A percentile compares a stretch with the other conserved stretches of the same genome.
These are phyloP conservation scores for Schizonepeta tenuifolia DNA, from an alignment of 257 asterid species.

Conservation along the genomic window DNA sequence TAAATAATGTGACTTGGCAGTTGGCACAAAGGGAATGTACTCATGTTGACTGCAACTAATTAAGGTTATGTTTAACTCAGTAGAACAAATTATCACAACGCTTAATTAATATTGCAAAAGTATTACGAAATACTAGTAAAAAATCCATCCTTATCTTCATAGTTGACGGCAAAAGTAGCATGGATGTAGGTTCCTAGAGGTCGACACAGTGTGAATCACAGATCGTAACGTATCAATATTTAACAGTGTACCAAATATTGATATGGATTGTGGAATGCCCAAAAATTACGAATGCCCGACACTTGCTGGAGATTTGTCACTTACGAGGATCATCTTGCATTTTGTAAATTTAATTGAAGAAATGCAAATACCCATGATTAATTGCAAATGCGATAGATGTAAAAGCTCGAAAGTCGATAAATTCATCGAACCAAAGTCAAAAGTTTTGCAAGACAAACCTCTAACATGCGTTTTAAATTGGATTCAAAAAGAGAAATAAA, in stretches of 20 bases:
- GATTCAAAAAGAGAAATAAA: not conserved
- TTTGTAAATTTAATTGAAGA: not conserved
- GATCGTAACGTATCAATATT: too few species aligned
- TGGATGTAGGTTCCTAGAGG: too few species aligned
- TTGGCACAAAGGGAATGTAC: constrained; percentile 33
- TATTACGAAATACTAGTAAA: too few species aligned
- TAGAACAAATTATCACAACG: not conserved
- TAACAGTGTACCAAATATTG: too few species aligned
- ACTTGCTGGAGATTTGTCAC: not conserved
- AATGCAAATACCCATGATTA: not conserved
- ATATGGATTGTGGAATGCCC: too few species aligned
- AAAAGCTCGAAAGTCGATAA: constrained; percentile 45
- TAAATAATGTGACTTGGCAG: constrained; percentile 17
- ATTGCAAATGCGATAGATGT: constrained; percentile 16
- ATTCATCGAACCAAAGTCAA: constrained; percentile 48
- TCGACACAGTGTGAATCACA: too few species aligned
- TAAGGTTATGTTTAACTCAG: not conserved
- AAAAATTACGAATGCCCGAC: not conserved
- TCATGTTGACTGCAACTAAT: not conserved
- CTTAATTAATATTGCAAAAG: not conserved
- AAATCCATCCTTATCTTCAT: too few species aligned
- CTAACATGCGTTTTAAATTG: constrained; percentile 36
- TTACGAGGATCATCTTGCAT: not conserved
- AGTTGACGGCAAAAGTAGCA: too few species aligned
- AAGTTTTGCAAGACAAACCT: constrained; percentile 47